Base-by-base conservation (phyloP, 2,329 filamentous ascomycete species). In the Trichoderma sp. region DNA sequence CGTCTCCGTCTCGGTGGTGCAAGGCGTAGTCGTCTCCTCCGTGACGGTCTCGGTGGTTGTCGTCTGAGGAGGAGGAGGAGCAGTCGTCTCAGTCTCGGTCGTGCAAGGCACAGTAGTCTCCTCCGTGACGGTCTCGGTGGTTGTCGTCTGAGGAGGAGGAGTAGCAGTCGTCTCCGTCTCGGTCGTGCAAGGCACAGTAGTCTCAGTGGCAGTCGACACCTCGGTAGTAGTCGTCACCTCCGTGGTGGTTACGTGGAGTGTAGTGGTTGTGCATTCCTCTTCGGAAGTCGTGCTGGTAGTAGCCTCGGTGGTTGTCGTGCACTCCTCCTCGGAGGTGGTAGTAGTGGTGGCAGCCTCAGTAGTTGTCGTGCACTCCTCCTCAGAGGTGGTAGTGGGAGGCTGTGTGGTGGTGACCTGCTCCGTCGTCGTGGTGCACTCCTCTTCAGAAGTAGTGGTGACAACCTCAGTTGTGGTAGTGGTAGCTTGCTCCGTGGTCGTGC, bases 371-470 rank as follows among this genome's bases (percentile, higher is more conserved):
- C 10, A 14, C 10, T 39, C 34, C 9, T 34, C 30, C 30, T 34
- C 30, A 3, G 30, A 34, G 9, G 30, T 34, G 9, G 30, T 34
- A 2, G 30, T 34, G 9, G 30, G 28, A 30, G 28, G 28, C 28
- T 34, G 30, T 30, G 30, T 34, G 30, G 30, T 34, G 30, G 30
- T 34, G 30, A 10, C 7, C 2, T 7, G 30, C 30, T 34, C 6
- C 34, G 34, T 39, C 2, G 34, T 39, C 12, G 34, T 39, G 10
- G 34, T 39, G 34, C 34, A 39, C 34, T 39, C 34, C 34, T 39
- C 34, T 39, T 39, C 62, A 43, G 65, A 67, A 41, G 48, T 24
- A 19, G 45, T 39, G 41, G 41, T 59, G 48, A 15, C 61, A 67
- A 9, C 21, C 24, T 24, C 28, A 12, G 60, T 41, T 5, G 64